phyloP scores from a whole-genome alignment of 768 basidiomycete species.

The Cystobasidium tubakii region DNA sequence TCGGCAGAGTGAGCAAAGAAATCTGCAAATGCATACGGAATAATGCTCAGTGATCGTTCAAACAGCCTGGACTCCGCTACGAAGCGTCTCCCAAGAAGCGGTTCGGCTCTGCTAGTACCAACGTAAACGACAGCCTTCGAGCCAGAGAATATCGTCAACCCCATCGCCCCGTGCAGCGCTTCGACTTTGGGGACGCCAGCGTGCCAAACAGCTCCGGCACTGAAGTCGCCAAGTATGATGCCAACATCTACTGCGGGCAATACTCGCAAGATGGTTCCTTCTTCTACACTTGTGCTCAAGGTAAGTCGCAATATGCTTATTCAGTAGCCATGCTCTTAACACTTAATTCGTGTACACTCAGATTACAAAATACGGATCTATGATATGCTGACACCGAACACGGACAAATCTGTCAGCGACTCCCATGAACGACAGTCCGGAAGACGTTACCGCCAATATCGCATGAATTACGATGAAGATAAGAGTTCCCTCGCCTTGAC shows the following conservation, averaged over 20 bases:
- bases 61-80: neutral
- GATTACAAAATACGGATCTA: conserved; percentile 88
- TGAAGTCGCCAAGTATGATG: conserved; percentile 64
- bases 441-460: conserved; percentile 37
- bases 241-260: conserved; percentile 78
- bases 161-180: neutral
- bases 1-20: conserved; percentile 59
- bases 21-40: conserved; percentile 37
- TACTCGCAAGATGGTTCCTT: conserved; percentile 68
- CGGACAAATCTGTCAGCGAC: conserved; percentile 16
- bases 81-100: conserved; percentile 10
- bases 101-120: conserved; percentile 19
- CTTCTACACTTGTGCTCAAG: conserved; percentile 75
- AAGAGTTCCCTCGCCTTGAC: conserved; percentile 54
- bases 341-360: conserved; percentile 46
- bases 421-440: conserved; percentile 39
- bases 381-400: conserved; percentile 59
- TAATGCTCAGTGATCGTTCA: conserved; percentile 53
- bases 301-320: conserved; percentile 57
- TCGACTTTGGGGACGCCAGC: conserved; percentile 55
- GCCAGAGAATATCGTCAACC: conserved; percentile 27
- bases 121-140: conserved; percentile 28
- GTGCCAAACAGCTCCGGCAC: conserved; percentile 75
- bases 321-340: neutral
- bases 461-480: conserved; percentile 43